Conservation (phyloP, 352 stramenopile genomes). For the Pythium utonaiense region DNA sequence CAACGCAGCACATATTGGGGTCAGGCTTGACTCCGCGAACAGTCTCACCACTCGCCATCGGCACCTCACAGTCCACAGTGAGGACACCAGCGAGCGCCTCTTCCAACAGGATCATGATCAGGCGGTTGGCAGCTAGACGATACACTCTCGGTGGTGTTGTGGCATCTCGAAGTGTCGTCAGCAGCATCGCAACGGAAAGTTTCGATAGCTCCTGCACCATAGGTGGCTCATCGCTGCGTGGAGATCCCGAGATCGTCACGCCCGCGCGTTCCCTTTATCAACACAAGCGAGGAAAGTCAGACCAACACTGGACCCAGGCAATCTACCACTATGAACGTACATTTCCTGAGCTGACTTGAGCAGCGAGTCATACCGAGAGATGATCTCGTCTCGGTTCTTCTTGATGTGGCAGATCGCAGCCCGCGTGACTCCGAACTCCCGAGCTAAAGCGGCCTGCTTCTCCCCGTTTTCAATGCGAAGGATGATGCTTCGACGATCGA, state of each 20-base stretch:
- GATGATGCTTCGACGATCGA: slow-evolving; percentile 60
- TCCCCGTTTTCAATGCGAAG: slow-evolving; percentile 66
- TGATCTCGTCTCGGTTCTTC: slow-evolving; percentile 69
- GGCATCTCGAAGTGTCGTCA: slow-evolving; percentile 45
- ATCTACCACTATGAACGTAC: slow-evolving; percentile 23
- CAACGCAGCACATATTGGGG: slow-evolving; percentile 34
- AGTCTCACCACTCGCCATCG: slow-evolving; percentile 28
- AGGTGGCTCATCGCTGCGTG: neutral
- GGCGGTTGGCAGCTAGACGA: slow-evolving; percentile 32
- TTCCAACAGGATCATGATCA: slow-evolving; percentile 65
- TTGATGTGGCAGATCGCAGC: slow-evolving; percentile 77
- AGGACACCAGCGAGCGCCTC: slow-evolving; percentile 37
- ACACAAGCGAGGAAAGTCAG: too few species aligned
- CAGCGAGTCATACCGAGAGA: slow-evolving; percentile 60
- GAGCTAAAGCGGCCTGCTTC: slow-evolving; percentile 55
- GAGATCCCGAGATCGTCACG: neutral
- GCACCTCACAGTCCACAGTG: slow-evolving; percentile 31
- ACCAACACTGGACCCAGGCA: too few species aligned
- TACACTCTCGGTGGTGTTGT: slow-evolving; percentile 22
- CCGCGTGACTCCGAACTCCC: slow-evolving; percentile 65
- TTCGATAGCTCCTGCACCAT: slow-evolving; percentile 4
- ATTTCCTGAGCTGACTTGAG: slow-evolving; percentile 52
- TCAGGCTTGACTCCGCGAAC: slow-evolving; percentile 28
- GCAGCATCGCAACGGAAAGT: slow-evolving; percentile 38
- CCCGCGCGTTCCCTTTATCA: neutral